Percentiles rank a stretch among this genome's conserved stretches.
Evolutionary conservation across 371 early-diverging fungal genomes (phyloP).

Genomic region (Mucor racemosus): DNA sequence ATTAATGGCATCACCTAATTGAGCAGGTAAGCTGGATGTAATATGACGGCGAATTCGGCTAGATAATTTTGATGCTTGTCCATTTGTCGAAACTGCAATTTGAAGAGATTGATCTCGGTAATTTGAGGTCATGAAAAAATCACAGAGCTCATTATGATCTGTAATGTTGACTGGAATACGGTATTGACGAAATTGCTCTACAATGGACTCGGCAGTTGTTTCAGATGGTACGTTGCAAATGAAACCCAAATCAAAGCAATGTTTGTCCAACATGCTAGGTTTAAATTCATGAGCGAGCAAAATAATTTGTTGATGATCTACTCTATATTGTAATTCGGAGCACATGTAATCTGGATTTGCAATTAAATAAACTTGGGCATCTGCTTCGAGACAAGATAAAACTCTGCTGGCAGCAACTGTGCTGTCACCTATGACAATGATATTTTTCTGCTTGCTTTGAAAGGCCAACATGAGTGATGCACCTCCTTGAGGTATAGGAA

Average conservation of each 20-base stretch:
- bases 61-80: constrained; percentile 77
- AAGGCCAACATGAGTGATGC: constrained; percentile 76
- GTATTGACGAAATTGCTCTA: constrained; percentile 45
- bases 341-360: constrained; percentile 35
- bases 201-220: constrained; percentile 38
- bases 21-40: constrained; percentile 57
- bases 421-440: constrained; percentile 72
- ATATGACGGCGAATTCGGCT: constrained; percentile 71
- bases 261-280: constrained; percentile 9
- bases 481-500: constrained; percentile 57
- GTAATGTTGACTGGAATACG: constrained; percentile 81
- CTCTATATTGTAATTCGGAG: constrained; percentile 61
- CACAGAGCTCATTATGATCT: constrained; percentile 75
- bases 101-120: constrained; percentile 75
- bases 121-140: constrained; percentile 83
- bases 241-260: constrained; percentile 39
- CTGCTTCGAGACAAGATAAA: constrained; percentile 72
- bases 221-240: constrained; percentile 26
- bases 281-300: constrained; percentile 14
- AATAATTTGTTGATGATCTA: constrained; percentile 50
- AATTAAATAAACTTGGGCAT: constrained; percentile 67
- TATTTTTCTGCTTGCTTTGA: constrained; percentile 54
- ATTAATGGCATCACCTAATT: constrained; percentile 67
- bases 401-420: constrained; percentile 70
- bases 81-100: constrained; percentile 82